These are phyloP conservation scores for Inosperma sp. DNA, from an alignment of 768 basidiomycete genomes.

Conservation along the genomic window DNA sequence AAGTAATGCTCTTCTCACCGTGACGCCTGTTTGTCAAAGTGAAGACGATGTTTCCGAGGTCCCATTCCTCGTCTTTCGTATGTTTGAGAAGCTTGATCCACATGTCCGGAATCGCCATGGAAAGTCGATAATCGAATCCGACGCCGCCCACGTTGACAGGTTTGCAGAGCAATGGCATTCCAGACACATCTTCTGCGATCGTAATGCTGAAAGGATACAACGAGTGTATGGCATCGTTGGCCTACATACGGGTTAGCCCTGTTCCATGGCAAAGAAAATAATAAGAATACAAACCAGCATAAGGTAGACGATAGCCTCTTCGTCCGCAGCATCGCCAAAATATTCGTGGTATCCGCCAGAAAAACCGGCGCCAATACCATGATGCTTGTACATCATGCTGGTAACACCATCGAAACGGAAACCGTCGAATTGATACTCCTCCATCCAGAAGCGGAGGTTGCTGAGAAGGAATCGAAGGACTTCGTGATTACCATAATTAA, in stretches of 20 bases:
- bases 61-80: slow-evolving; percentile 80
- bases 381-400: slow-evolving; percentile 98
- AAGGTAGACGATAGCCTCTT: slow-evolving; percentile 89
- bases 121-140: slow-evolving; percentile 96
- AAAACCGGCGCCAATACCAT: slow-evolving; percentile 97
- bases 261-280: background rate
- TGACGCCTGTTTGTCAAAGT: slow-evolving; percentile 88
- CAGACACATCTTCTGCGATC: slow-evolving; percentile 98
- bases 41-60: slow-evolving; percentile 79
- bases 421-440: slow-evolving; percentile 93
- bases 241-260: slow-evolving; percentile 44
- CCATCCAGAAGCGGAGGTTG: slow-evolving; percentile 93
- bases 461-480: slow-evolving; percentile 92
- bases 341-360: slow-evolving; percentile 99
- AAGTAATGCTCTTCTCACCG: slow-evolving; percentile 88
- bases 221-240: slow-evolving; percentile 83
- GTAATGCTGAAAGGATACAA: slow-evolving; percentile 80
- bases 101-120: slow-evolving; percentile 99
- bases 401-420: slow-evolving; percentile 99
- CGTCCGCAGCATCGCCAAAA: slow-evolving; percentile 80
- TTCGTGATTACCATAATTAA: slow-evolving; percentile 95
- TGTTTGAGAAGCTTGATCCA: slow-evolving; percentile 99
- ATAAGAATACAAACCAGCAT: slow-evolving; percentile 73
- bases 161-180: slow-evolving; percentile 92
- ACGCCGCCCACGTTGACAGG: slow-evolving; percentile 80